These are phyloP conservation scores for Boletus vermiculosoides DNA, from an alignment of 768 basidiomycete species.

Conservation along the genomic window DNA sequence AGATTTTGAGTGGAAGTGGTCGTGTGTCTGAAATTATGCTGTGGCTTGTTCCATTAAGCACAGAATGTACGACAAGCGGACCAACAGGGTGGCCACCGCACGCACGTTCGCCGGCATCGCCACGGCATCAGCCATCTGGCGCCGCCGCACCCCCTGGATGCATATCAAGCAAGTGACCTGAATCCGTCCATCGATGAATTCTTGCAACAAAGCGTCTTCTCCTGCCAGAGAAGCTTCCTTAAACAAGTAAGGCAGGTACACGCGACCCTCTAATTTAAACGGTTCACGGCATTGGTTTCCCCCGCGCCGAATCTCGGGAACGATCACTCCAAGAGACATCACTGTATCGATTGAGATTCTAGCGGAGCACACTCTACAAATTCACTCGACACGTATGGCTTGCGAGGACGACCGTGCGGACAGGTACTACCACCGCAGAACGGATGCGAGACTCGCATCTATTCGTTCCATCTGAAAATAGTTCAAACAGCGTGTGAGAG, in stretches of 20 bases:
- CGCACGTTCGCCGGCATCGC: constrained; percentile 40
- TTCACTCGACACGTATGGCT: not conserved
- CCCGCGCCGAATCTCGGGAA: constrained; percentile 10
- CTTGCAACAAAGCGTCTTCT: constrained; percentile 1
- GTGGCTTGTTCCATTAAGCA: constrained; percentile 20
- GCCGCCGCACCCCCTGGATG: constrained; percentile 13
- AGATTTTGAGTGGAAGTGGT: constrained; percentile 31
- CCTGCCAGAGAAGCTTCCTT: not conserved
- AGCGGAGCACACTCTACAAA: constrained; percentile 9
- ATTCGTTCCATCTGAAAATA: constrained; percentile 73
- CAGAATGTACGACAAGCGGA: constrained; percentile 23
- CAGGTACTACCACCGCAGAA: constrained; percentile 3
- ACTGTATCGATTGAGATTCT: not conserved
- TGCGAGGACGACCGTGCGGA: not conserved
- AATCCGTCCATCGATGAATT: constrained; percentile 15
- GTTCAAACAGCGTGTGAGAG: constrained; percentile 22
- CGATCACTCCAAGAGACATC: constrained; percentile 1
- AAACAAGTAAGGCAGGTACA: constrained; percentile 16
- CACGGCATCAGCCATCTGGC: constrained; percentile 20
- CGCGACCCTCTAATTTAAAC: constrained; percentile 24
- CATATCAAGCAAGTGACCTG: constrained; percentile 32
- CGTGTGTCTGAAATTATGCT: constrained; percentile 40
- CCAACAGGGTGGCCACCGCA: constrained; percentile 26
- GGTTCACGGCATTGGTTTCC: constrained; percentile 26
- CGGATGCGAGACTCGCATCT: constrained; percentile 29